phyloP scores from a whole-genome alignment of 306 rosid species.

The Coriaria nepalensis region DNA sequence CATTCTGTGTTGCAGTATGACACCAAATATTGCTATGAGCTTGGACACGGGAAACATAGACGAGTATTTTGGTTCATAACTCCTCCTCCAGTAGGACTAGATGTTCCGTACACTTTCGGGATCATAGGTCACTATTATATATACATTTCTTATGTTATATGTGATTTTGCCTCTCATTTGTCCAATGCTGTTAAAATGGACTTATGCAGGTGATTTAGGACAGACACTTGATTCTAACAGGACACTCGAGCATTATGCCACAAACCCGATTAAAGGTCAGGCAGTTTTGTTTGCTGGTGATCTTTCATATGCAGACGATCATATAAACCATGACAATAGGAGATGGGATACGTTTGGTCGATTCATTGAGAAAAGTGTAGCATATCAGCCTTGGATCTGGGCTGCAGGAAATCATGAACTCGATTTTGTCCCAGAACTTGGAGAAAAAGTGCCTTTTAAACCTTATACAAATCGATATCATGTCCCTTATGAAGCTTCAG shows the following conservation, averaged over 20 bases:
- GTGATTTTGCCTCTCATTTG: no score
- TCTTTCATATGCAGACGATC: slow-evolving; percentile 12
- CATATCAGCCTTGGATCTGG: slow-evolving; percentile 18
- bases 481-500: slow-evolving; percentile 23
- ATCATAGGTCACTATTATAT: slow-evolving; percentile 9
- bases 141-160: no score
- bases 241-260: slow-evolving; percentile 11
- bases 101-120: slow-evolving; percentile 15
- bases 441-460: slow-evolving; percentile 14
- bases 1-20: slow-evolving; percentile 1
- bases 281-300: slow-evolving; percentile 15
- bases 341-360: slow-evolving; percentile 17
- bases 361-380: slow-evolving; percentile 14
- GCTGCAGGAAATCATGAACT: slow-evolving; percentile 39
- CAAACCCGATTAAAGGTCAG: slow-evolving; percentile 9
- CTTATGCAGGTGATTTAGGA: slow-evolving; percentile 11
- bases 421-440: slow-evolving; percentile 35
- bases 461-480: slow-evolving; percentile 21
- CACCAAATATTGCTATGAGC: slow-evolving; percentile 14
- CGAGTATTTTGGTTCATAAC: slow-evolving; percentile 11
- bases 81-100: slow-evolving; percentile 8
- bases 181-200: no score
- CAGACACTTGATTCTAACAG: slow-evolving; percentile 12
- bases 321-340: slow-evolving; percentile 10
- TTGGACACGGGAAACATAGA: slow-evolving; percentile 5